Percentiles rank a stretch among this genome's conserved stretches.
These are phyloP conservation scores for Chalciporus sphaerocephalus DNA, from an alignment of 768 basidiomycete species.

Conservation along the genomic window DNA sequence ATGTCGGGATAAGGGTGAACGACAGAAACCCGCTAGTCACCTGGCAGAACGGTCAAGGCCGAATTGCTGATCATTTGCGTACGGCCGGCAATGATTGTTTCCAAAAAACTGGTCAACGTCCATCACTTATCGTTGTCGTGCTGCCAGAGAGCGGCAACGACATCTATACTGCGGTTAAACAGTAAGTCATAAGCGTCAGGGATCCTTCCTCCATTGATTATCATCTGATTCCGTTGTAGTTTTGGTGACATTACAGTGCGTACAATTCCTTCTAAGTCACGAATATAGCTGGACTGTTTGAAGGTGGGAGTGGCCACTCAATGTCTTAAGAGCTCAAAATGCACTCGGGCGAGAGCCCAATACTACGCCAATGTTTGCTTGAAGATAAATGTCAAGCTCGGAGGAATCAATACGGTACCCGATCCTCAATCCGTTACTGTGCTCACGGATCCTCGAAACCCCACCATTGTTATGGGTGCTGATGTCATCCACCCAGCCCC, in stretches of 20 bases:
- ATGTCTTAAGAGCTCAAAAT: slow-evolving; percentile 66
- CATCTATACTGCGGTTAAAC: slow-evolving; percentile 73
- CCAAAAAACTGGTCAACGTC: slow-evolving; percentile 37
- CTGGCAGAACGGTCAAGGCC: slow-evolving; percentile 57
- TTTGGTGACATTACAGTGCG: slow-evolving; percentile 65
- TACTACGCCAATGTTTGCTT: slow-evolving; percentile 79
- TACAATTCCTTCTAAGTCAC: neutral
- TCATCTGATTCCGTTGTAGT: slow-evolving; percentile 34
- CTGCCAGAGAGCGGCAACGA: slow-evolving; percentile 74
- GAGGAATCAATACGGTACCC: slow-evolving; percentile 77
- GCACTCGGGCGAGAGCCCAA: slow-evolving; percentile 62
- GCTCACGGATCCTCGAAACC: slow-evolving; percentile 64
- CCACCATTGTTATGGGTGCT: slow-evolving; percentile 78
- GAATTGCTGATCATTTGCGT: slow-evolving; percentile 50
- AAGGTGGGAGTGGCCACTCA: slow-evolving; percentile 77
- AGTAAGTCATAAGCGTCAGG: slow-evolving; percentile 45
- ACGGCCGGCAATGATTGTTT: slow-evolving; percentile 46
- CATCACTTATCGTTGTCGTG: slow-evolving; percentile 60
- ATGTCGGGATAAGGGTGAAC: slow-evolving; percentile 59
- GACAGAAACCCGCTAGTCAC: slow-evolving; percentile 42
- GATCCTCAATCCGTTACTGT: slow-evolving; percentile 61
- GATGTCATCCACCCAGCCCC: slow-evolving; percentile 2
- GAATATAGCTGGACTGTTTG: neutral
- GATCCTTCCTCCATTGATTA: neutral
- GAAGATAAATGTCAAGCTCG: slow-evolving; percentile 81